Conservation (phyloP, 2,329 filamentous ascomycete genomes). For the Pyricularia grisea region DNA sequence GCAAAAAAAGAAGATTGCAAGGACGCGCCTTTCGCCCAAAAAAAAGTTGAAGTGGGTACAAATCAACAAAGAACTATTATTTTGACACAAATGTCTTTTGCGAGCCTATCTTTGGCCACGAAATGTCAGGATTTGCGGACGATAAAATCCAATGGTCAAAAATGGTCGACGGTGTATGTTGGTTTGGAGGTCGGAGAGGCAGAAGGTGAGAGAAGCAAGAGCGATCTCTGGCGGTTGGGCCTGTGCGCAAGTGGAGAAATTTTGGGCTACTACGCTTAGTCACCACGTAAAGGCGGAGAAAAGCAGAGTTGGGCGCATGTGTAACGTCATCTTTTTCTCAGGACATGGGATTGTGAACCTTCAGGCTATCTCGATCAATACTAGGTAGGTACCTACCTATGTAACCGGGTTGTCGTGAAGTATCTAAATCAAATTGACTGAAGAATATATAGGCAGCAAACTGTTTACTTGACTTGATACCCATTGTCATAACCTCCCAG, state of each 20-base stretch:
- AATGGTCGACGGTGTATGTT: not conserved
- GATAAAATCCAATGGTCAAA: not conserved
- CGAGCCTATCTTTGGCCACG: not conserved
- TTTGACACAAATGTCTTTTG: not conserved
- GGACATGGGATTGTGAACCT: not conserved
- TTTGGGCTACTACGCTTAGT: not conserved
- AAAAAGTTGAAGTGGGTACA: not conserved
- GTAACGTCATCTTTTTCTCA: not conserved
- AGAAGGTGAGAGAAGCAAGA: constrained; percentile 4
- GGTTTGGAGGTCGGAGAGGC: not conserved
- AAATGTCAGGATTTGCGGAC: not conserved
- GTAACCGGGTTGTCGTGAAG: too few species aligned
- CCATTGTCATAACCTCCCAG: too few species aligned
- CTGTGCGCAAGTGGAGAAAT: not conserved
- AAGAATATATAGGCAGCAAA: too few species aligned
- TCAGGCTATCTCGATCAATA: too few species aligned
- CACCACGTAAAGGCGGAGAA: not conserved
- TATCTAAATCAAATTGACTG: too few species aligned
- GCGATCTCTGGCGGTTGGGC: not conserved
- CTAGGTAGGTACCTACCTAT: too few species aligned
- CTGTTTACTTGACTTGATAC: too few species aligned
- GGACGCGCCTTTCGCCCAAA: not conserved
- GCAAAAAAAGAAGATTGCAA: not conserved
- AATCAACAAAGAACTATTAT: not conserved
- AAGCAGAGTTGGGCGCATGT: not conserved